Conservation (phyloP, 768 basidiomycete genomes). For the Tulasnella sp. region DNA sequence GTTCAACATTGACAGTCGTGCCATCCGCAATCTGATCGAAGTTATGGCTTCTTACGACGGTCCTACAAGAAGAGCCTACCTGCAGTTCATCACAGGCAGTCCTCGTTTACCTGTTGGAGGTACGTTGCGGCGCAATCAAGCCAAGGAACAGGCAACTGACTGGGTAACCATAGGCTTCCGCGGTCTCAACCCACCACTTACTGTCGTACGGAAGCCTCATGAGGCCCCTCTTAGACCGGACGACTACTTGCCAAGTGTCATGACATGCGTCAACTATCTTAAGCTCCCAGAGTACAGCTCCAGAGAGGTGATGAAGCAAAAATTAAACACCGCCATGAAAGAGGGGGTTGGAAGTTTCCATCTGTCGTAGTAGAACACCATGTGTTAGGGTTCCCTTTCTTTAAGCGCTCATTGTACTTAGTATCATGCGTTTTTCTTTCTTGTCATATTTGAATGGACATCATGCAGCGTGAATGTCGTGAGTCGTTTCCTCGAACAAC, state of each 20-base stretch:
- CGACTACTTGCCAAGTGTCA: constrained; percentile 93
- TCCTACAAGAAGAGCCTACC: constrained; percentile 71
- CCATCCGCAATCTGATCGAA: constrained; percentile 82
- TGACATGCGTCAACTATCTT: constrained; percentile 97
- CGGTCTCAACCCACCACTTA: constrained; percentile 87
- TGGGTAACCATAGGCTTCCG: constrained; percentile 65
- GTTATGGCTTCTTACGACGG: constrained; percentile 78
- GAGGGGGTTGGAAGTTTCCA: constrained; percentile 98
- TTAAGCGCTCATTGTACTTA: neutral
- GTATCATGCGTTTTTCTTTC: neutral
- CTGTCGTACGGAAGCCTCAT: constrained; percentile 95
- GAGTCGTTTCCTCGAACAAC: neutral
- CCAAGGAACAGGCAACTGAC: constrained; percentile 7
- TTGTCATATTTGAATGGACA: neutral
- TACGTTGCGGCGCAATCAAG: constrained; percentile 38
- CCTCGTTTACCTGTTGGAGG: constrained; percentile 95
- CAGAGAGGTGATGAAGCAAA: constrained; percentile 77
- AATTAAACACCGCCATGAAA: constrained; percentile 76
- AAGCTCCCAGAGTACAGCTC: constrained; percentile 95
- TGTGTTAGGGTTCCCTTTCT: neutral
- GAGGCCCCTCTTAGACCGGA: constrained; percentile 87
- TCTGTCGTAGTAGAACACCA: constrained; percentile 59
- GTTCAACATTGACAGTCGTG: constrained; percentile 90
- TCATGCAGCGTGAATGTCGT: neutral
- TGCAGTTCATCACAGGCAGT: constrained; percentile 97